Conservation (phyloP, 371 early-diverging fungal genomes). For the Ordospora colligata region DNA sequence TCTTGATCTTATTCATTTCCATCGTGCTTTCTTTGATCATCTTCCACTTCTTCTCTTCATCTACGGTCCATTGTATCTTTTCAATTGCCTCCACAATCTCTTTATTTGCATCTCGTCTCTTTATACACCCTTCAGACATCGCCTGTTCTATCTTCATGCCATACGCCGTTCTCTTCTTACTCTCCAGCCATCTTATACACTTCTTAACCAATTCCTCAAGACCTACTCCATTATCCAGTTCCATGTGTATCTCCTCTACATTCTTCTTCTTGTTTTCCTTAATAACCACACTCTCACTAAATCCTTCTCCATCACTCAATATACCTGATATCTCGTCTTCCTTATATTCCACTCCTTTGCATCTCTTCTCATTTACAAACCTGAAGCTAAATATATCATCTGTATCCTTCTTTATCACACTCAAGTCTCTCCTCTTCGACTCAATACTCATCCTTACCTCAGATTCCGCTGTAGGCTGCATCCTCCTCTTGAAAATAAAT, state of each 20-base stretch:
- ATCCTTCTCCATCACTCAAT: background rate
- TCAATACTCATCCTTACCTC: background rate
- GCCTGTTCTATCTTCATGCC: background rate
- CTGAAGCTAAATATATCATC: constrained; percentile 37
- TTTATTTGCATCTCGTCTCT: constrained; percentile 10
- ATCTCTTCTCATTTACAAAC: background rate
- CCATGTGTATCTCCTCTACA: background rate
- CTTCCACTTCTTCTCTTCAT: constrained; percentile 23
- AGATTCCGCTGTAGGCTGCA: background rate
- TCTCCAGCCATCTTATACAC: background rate
- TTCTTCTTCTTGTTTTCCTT: background rate
- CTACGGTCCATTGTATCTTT: background rate
- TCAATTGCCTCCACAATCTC: constrained; percentile 17
- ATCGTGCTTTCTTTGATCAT: background rate
- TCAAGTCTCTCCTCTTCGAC: background rate
- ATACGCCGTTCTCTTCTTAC: constrained; percentile 12
- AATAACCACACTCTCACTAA: background rate
- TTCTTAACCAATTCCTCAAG: background rate
- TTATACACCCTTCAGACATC: background rate
- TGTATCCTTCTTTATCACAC: background rate
- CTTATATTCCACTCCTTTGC: background rate
- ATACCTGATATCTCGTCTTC: background rate
- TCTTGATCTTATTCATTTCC: background rate
- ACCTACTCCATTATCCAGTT: background rate
- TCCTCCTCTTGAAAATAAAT: background rate